Evolutionary conservation across 768 basidiomycete genomes (phyloP).

Genomic region (Favolaschia claudopus): DNA sequence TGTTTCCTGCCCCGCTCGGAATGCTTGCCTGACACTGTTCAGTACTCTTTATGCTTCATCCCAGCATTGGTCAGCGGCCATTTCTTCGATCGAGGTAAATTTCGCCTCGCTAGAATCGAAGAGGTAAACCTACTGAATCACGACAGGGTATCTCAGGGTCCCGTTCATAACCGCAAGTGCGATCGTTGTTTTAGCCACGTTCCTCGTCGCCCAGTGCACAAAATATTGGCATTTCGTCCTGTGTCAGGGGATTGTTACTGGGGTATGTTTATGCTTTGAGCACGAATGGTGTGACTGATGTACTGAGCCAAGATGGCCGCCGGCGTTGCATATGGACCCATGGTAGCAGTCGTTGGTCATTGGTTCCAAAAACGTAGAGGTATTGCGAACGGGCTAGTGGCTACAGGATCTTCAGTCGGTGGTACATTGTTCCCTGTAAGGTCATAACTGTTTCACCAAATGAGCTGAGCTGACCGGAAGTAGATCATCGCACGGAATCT

Average conservation of each 20-base stretch:
- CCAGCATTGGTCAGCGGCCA: constrained; percentile 73
- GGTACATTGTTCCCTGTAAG: constrained; percentile 63
- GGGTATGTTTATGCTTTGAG: no score
- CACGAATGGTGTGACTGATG: no score
- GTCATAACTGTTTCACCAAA: not conserved
- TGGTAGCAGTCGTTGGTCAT: constrained; percentile 60
- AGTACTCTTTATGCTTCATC: constrained; percentile 72
- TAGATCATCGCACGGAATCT: constrained; percentile 59
- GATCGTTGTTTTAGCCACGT: constrained; percentile 62
- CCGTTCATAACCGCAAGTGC: constrained; percentile 57
- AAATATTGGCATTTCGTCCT: constrained; percentile 83
- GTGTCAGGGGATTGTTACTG: constrained; percentile 73
- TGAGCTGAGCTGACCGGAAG: not conserved
- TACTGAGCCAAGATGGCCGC: constrained; percentile 36
- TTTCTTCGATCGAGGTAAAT: constrained; percentile 80
- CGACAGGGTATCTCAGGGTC: constrained; percentile 64
- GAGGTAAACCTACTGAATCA: no score
- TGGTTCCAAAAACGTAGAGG: constrained; percentile 69
- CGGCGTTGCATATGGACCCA: constrained; percentile 60
- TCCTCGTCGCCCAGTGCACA: constrained; percentile 76
- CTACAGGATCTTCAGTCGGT: constrained; percentile 65
- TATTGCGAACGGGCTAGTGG: constrained; percentile 60
- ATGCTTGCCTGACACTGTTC: not conserved
- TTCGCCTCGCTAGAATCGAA: no score
- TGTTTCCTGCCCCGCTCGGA: not conserved